Percentiles rank a stretch among this genome's conserved stretches.
Evolutionary conservation across 2,329 filamentous ascomycete species (phyloP).

Genomic region (Botryotinia calthae): DNA sequence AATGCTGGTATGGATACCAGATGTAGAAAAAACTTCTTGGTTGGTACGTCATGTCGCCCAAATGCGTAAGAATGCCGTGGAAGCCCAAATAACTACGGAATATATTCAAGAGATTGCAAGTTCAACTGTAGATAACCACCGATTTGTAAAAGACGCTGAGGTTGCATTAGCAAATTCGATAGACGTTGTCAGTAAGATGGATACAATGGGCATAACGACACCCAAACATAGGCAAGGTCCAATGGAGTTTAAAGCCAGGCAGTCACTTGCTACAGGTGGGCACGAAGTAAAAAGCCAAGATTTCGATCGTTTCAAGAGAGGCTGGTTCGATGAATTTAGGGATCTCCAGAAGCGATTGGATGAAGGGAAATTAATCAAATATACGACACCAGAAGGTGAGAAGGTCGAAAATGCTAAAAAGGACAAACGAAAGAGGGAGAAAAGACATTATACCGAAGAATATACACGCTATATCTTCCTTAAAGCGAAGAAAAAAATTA

Average conservation of each 20-base stretch:
- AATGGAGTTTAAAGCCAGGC: slow-evolving; percentile 28
- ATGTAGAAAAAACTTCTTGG: slow-evolving; percentile 56
- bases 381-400: neutral
- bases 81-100: slow-evolving; percentile 60
- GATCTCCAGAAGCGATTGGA: neutral
- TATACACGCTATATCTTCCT: neutral
- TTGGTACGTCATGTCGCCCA: slow-evolving; percentile 58
- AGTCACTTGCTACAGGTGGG: slow-evolving; percentile 25
- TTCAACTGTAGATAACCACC: slow-evolving; percentile 33
- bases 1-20: slow-evolving; percentile 70
- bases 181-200: slow-evolving; percentile 48
- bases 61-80: slow-evolving; percentile 56
- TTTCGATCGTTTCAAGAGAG: slow-evolving; percentile 2
- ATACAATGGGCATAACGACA: slow-evolving; percentile 42
- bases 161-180: slow-evolving; percentile 49
- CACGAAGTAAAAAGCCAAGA: slow-evolving; percentile 12
- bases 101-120: slow-evolving; percentile 57
- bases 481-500: neutral
- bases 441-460: neutral
- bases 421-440: neutral
- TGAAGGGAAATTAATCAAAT: neutral
- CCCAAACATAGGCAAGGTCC: slow-evolving; percentile 47
- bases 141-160: slow-evolving; percentile 44
- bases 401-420: neutral
- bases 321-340: neutral